phyloP scores from a whole-genome alignment of 2,329 filamentous ascomycete species.

The Beauveria scarabaeidicola region DNA sequence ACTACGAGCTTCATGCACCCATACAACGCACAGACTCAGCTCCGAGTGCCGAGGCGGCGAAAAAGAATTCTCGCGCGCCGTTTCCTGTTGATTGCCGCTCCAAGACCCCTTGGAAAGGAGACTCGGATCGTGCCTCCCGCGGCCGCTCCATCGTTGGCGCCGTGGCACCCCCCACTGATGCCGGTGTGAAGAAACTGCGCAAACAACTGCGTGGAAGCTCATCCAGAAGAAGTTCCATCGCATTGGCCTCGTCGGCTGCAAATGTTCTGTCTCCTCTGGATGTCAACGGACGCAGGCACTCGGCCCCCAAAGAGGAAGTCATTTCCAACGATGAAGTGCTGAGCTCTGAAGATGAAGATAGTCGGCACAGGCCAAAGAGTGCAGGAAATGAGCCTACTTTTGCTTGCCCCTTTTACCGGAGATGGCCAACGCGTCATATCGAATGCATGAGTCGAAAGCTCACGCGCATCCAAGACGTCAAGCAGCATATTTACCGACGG shows the following conservation, averaged over 20 bases:
- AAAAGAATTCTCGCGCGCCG: neutral
- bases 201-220: neutral
- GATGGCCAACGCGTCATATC: slow-evolving; percentile 11
- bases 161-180: neutral
- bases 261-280: neutral
- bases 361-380: neutral
- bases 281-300: neutral
- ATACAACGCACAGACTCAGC: neutral
- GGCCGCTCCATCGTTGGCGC: neutral
- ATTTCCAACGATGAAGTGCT: neutral
- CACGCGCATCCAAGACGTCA: slow-evolving; percentile 16
- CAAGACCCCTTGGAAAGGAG: neutral
- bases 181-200: neutral
- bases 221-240: neutral
- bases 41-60: neutral
- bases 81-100: neutral
- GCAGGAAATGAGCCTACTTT: slow-evolving; percentile 7
- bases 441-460: slow-evolving; percentile 14
- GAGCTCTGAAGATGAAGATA: slow-evolving; percentile 9
- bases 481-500: slow-evolving; percentile 14
- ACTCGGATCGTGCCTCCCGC: neutral
- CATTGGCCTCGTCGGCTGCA: neutral
- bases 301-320: neutral
- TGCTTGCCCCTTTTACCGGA: slow-evolving; percentile 15
- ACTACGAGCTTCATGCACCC: neutral